Conservation (phyloP, 2,329 filamentous ascomycete species). For the Domatiomyces catenatus region DNA sequence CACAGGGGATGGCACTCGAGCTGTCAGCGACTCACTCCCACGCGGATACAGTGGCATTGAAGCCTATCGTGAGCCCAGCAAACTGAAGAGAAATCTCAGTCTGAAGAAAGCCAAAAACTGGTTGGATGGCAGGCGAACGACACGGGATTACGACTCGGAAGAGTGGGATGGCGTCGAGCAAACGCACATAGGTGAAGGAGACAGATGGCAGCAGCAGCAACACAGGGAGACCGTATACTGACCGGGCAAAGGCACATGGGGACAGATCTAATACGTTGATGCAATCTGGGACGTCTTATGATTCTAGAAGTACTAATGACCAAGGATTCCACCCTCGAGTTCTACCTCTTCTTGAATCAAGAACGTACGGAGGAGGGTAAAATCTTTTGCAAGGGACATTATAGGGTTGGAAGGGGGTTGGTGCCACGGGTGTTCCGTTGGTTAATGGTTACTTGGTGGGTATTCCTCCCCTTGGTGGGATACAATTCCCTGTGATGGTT, state of each 20-base stretch:
- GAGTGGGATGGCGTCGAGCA: neutral
- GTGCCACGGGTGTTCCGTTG: no score
- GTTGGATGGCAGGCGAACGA: conserved; percentile 8
- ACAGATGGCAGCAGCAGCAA: neutral
- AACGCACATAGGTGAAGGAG: neutral
- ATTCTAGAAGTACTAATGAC: no score
- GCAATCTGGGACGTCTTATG: neutral
- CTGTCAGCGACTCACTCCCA: neutral
- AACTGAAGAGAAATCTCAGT: conserved; percentile 16
- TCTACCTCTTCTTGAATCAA: no score
- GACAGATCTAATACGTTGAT: no score
- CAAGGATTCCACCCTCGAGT: no score
- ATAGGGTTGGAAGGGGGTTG: no score
- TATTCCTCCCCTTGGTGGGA: no score
- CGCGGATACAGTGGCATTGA: conserved; percentile 21
- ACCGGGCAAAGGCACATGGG: neutral
- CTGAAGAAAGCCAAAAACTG: conserved; percentile 10
- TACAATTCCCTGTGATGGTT: no score
- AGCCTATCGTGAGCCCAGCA: conserved; percentile 19
- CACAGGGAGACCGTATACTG: neutral
- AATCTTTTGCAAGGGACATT: no score
- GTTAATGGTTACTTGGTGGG: no score
- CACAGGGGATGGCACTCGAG: neutral
- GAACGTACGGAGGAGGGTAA: no score
- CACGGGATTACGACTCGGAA: neutral